Conservation (phyloP, 176 grass and related monocot genomes). For the Guadua angustifolia region DNA sequence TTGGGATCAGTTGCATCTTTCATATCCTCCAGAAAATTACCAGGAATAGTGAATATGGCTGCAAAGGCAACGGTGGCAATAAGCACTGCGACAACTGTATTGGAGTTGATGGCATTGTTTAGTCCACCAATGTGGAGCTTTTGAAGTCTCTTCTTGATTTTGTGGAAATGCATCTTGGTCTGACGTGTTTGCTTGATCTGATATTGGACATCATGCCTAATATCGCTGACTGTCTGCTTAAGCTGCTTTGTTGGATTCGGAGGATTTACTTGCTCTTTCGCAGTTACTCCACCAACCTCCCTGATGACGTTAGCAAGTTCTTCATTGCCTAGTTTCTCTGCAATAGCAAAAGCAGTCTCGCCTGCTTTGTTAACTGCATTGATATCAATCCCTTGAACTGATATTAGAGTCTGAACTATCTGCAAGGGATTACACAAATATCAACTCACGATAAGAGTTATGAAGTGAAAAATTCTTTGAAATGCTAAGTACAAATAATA, state of each 20-base stretch:
- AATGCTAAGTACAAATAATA: slow-evolving; percentile 1
- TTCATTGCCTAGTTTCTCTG: slow-evolving; percentile 74
- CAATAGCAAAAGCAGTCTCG: slow-evolving; percentile 86
- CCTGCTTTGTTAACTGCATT: slow-evolving; percentile 89
- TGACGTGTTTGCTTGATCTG: slow-evolving; percentile 87
- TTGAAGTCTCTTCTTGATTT: slow-evolving; percentile 80
- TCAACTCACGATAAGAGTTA: slow-evolving; percentile 32
- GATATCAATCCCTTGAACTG: slow-evolving; percentile 67
- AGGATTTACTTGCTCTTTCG: slow-evolving; percentile 74
- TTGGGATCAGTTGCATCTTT: neutral
- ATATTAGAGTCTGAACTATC: slow-evolving; percentile 79
- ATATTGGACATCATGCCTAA: slow-evolving; percentile 85
- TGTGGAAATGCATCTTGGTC: slow-evolving; percentile 84
- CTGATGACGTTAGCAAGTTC: slow-evolving; percentile 68
- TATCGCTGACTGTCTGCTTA: slow-evolving; percentile 94
- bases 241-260: slow-evolving; percentile 85
- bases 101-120: slow-evolving; percentile 96
- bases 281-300: slow-evolving; percentile 60
- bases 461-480: neutral
- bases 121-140: slow-evolving; percentile 93
- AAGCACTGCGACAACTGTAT: slow-evolving; percentile 90
- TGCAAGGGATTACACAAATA: slow-evolving; percentile 46
- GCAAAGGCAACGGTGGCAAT: slow-evolving; percentile 97
- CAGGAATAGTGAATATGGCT: slow-evolving; percentile 88
- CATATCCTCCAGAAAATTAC: slow-evolving; percentile 51